phyloP scores from a whole-genome alignment of 129 eudicot species.

The Dittrichia graveolens region DNA sequence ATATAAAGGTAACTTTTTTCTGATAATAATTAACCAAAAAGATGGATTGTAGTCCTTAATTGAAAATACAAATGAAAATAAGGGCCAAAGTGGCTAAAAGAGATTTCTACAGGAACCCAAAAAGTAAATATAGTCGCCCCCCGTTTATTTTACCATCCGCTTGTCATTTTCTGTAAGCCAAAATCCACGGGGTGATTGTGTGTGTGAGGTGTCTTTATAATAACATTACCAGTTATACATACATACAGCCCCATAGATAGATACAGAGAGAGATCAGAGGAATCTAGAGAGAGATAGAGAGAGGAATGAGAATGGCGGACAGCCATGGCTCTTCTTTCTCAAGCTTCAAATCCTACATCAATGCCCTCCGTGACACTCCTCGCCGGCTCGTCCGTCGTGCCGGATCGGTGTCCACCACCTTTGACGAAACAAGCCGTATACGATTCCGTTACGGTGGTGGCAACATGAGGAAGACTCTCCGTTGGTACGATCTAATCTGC shows the following conservation, averaged over 20 bases:
- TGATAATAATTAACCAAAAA: neutral
- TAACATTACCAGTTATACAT: conserved; percentile 12
- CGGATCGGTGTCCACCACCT: conserved; percentile 57
- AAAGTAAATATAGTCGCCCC: conserved; percentile 3
- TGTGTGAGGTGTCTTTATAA: conserved; percentile 6
- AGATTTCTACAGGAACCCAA: conserved; percentile 7
- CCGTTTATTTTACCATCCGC: conserved; percentile 30
- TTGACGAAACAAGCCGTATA: conserved; percentile 57
- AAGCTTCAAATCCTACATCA: conserved; percentile 59
- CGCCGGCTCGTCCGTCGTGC: conserved; percentile 71
- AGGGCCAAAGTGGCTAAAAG: neutral
- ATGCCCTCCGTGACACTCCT: conserved; percentile 75
- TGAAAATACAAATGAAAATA: conserved; percentile 8
- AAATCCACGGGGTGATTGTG: conserved; percentile 33
- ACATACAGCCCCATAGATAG: conserved; percentile 8
- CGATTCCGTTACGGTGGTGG: conserved; percentile 72
- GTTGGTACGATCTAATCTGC: conserved; percentile 89
- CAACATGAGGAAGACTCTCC: conserved; percentile 54
- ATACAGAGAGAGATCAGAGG: neutral
- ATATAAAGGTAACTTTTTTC: conserved; percentile 2
- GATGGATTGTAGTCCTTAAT: conserved; percentile 3
- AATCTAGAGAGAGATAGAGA: conserved; percentile 7
- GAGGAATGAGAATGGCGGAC: conserved; percentile 19
- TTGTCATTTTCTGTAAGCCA: conserved; percentile 32
- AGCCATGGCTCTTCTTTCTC: conserved; percentile 67